Base-by-base conservation (phyloP, 1,139 yeast genomes). In the Protomyces arabidopsidicola region DNA sequence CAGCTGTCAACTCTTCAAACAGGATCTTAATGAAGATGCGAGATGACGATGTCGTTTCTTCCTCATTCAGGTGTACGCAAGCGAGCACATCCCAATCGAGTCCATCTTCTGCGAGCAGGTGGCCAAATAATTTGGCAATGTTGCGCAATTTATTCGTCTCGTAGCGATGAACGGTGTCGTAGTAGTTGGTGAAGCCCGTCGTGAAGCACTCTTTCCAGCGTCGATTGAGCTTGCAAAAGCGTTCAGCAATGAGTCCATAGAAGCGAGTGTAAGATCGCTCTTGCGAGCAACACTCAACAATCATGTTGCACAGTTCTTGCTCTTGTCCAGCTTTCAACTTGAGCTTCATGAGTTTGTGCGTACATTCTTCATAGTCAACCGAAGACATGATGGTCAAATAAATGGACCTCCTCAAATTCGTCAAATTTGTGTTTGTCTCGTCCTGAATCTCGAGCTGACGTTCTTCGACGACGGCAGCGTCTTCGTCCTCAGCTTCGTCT, bases 311-410 rank as follows among this genome's bases (percentile, higher is more conserved):
- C 50, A 89, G 78, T 68, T 82, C 78, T 22, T 68, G 67, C 65
- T 75, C 74, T 51, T 72, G 72, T 6, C 73, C 74, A 10, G 67
- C 69, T 0, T 74, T 73, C 2, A 72, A 68, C 2, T 68, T 60
- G 45, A 76, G 72, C 70, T 81, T 81, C 53, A 88, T 70, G 12
- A 93, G 75, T 73, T 91, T 91, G 74, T 91, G 98, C 0, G 89
- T 90, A 0, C 96, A 95, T 77, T 93, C 99, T 69, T 90, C 96
- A 2, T 93, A 85, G 0, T 96, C 86, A 84, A 91, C 83, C 64
- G 97, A 86, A n/a, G 97, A 89, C 88, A 89, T 90, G 36, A 93
- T 78, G 0, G 95, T 86, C 55, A 90, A 77, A 70, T 91, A 91
- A 1, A 91, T 87, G 1, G 82, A 82, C 71, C 90, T 88, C 68